Conservation (phyloP, 371 early-diverging fungal species). For the Batkoa obscura region DNA sequence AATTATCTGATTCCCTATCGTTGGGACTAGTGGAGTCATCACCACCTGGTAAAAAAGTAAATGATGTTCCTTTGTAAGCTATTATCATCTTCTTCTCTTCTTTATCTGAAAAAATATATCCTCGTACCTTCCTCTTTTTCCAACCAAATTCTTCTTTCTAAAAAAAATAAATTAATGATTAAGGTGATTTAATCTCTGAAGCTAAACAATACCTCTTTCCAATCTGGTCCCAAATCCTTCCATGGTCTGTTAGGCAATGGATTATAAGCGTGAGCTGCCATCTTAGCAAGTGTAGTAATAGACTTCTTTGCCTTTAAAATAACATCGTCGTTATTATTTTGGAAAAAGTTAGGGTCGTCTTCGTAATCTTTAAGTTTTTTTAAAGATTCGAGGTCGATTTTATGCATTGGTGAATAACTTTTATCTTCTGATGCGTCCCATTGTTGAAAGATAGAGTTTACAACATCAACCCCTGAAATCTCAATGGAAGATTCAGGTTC, state of each 20-base stretch:
- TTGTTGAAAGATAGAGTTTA: too few relatives aligned
- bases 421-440: too few relatives aligned
- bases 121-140: constrained; percentile 58
- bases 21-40: constrained; percentile 23
- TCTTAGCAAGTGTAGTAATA: constrained; percentile 14
- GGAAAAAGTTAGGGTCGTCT: too few relatives aligned
- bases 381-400: too few relatives aligned
- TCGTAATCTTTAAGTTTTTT: too few relatives aligned
- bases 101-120: constrained; percentile 57
- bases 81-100: constrained; percentile 44
- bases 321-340: too few relatives aligned
- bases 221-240: constrained; percentile 2
- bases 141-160: constrained; percentile 71
- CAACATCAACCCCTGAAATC: too few relatives aligned
- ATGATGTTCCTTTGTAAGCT: constrained; percentile 72
- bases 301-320: constrained; percentile 22
- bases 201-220: neutral
- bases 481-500: too few relatives aligned
- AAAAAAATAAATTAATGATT: neutral
- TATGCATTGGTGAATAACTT: too few relatives aligned
- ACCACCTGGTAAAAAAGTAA: constrained; percentile 35
- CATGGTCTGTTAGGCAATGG: constrained; percentile 1
- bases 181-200: too few relatives aligned
- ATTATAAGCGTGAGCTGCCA: constrained; percentile 5
- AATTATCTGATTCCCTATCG: constrained; percentile 64